phyloP scores from a whole-genome alignment of 1,284 basidiomycete genomes.

The Bjerkandera adusta region DNA sequence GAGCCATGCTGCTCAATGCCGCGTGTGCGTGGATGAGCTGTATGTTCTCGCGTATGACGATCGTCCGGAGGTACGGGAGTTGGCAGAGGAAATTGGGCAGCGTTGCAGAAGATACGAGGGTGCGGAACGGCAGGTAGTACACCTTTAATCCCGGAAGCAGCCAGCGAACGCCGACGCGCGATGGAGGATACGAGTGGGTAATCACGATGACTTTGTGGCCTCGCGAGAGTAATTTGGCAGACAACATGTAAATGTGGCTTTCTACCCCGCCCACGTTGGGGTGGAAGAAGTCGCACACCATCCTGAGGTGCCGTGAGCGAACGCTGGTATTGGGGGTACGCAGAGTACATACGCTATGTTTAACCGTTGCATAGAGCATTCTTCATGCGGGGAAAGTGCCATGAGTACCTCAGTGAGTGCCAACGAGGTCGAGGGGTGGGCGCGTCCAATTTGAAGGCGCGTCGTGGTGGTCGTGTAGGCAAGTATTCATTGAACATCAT shows the following conservation, averaged over 20 bases:
- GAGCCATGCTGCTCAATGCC: conserved; percentile 84
- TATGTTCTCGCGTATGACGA: conserved; percentile 86
- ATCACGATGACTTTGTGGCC: conserved; percentile 96
- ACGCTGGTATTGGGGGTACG: not conserved
- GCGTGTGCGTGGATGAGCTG: conserved; percentile 93
- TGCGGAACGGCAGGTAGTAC: conserved; percentile 89
- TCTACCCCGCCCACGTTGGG: conserved; percentile 96
- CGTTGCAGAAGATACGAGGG: conserved; percentile 88
- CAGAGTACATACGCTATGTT: conserved; percentile 11
- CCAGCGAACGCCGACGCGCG: conserved; percentile 88
- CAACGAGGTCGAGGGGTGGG: too few relatives aligned
- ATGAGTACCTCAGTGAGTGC: too few relatives aligned
- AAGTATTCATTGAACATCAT: too few relatives aligned
- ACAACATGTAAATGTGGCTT: conserved; percentile 93
- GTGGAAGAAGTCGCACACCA: conserved; percentile 98
- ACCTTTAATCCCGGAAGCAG: conserved; percentile 86
- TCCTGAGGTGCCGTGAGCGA: conserved; percentile 46
- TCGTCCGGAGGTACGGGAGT: conserved; percentile 87
- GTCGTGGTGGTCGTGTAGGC: too few relatives aligned
- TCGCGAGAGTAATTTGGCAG: conserved; percentile 76
- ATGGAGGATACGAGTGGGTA: conserved; percentile 87
- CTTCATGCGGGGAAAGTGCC: too few relatives aligned
- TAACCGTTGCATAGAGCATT: conserved; percentile 8
- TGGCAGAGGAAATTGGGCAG: conserved; percentile 94
- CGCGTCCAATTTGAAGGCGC: too few relatives aligned